phyloP scores from a whole-genome alignment of 2,329 filamentous ascomycete genomes.

The Aphanocladium album region DNA sequence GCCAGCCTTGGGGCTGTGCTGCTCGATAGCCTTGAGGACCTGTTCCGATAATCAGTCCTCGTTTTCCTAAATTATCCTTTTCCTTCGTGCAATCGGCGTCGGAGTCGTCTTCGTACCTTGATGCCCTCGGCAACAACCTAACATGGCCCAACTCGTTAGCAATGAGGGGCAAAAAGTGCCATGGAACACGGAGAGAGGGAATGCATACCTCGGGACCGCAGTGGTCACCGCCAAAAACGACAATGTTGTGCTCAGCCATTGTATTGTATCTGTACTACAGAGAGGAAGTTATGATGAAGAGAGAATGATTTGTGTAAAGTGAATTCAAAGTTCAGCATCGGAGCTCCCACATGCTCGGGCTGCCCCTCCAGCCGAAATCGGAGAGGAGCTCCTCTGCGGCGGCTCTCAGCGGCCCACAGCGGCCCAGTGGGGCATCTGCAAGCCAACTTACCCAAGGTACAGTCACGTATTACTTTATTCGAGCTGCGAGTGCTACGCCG shows the following conservation, averaged over 20 bases:
- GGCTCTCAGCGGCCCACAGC: neutral
- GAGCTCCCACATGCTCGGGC: neutral
- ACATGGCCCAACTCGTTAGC: neutral
- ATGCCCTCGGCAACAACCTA: slow-evolving; percentile 76
- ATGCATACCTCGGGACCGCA: slow-evolving; percentile 72
- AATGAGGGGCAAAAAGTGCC: neutral
- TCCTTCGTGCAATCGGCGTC: neutral
- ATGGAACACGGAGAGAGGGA: neutral
- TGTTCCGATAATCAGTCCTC: slow-evolving; percentile 28
- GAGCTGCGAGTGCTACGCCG: neutral
- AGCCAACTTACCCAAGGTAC: neutral
- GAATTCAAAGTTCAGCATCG: neutral
- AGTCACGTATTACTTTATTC: neutral
- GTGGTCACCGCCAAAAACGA: slow-evolving; percentile 79
- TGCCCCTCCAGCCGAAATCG: slow-evolving; percentile 35
- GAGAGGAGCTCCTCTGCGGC: slow-evolving; percentile 17
- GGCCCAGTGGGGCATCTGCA: neutral
- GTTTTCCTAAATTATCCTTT: neutral
- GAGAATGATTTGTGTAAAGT: neutral
- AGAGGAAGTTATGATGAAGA: neutral
- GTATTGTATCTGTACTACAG: neutral
- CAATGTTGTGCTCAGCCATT: slow-evolving; percentile 71
- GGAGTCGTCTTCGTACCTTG: slow-evolving; percentile 53
- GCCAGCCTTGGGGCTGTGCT: slow-evolving; percentile 59
- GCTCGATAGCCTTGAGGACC: slow-evolving; percentile 76